Evolutionary conservation across 768 basidiomycete genomes (phyloP), one percentile per base, ranked within the genome.

Genomic region (Macrolepiota fuliginosa): DNA sequence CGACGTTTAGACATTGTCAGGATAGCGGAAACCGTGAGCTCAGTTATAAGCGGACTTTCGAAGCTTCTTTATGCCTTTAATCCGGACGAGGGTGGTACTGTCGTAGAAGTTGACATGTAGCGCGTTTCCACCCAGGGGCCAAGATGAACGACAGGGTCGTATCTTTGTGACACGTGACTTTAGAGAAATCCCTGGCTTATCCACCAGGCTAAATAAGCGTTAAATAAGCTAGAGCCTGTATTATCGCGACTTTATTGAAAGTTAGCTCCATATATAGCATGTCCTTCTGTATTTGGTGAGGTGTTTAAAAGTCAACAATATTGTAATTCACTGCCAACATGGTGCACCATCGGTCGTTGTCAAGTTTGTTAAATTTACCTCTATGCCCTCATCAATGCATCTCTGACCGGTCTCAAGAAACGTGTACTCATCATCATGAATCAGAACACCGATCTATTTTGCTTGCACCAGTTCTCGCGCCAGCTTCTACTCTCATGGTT

Each of bases 1-100:
- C 64, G 69, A 52, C 62, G 70, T 66, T 71, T 72, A 24, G 64
- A 32, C 71, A 71, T 71, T 24, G 27, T 25, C 25, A 36, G 40
- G 50, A 37, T 47, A 47, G 32, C 25, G 10, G 24, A 9, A 29
- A 36, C 37, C 17, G 19, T 15, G 5, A 10, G n/a, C 42, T n/a
- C 42, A 45, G n/a, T 22, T n/a, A 19, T n/a, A 19, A 45, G 6
- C 17, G 15, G 19, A 19, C 42, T 19, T 22, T 17, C 42, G 10
- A 45, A 7, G 10, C 42, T 45, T 45, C n/a, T 45, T 45, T 12
- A 19, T n/a, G 42, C n/a, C 42, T 19, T 45, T 45, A 42, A 17
- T 19, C 17, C 17, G 17, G 42, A 19, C 19, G 46, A 49, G 35
- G 56, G 56, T 36, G 22, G 19, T 37, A 17, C 3, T n/a, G 19